Conservation (phyloP, 352 stramenopile species). For the Phytophthora citrophthora region DNA sequence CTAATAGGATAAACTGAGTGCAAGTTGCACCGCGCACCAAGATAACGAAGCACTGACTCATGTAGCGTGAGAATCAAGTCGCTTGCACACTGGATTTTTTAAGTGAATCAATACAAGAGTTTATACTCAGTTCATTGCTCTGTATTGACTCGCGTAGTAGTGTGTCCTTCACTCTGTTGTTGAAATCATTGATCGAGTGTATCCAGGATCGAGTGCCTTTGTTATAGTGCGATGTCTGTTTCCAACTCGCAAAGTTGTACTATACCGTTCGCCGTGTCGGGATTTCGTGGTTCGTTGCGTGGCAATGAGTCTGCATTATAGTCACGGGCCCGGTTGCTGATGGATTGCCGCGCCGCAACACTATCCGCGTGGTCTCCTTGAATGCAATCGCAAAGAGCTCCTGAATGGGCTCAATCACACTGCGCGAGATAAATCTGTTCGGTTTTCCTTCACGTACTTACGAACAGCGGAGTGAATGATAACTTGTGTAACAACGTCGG, state of each 20-base stretch:
- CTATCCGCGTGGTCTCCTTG: constrained; percentile 2
- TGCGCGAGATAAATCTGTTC: constrained; percentile 11
- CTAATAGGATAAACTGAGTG: neutral
- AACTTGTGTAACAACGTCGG: neutral
- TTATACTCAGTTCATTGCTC: too few species aligned
- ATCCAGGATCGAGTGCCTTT: constrained; percentile 7
- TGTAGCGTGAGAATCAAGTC: too few species aligned
- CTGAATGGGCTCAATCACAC: constrained; percentile 8
- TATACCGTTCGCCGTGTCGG: neutral
- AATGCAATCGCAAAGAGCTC: constrained; percentile 6
- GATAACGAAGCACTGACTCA: too few species aligned
- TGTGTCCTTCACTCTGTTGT: constrained; percentile 12
- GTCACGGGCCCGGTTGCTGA: constrained; percentile 16
- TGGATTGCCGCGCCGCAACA: neutral
- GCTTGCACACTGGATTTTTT: neutral
- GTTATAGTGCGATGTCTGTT: neutral
- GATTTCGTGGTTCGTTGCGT: constrained; percentile 7
- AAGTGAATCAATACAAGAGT: neutral
- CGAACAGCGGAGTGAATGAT: neutral
- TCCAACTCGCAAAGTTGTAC: neutral
- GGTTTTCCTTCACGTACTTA: constrained; percentile 21
- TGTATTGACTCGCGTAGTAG: constrained; percentile 6
- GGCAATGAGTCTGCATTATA: constrained; percentile 13
- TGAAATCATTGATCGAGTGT: constrained; percentile 9
- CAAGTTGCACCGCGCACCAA: too few species aligned